Evolutionary conservation across 2,329 filamentous ascomycete genomes (phyloP).

Genomic region (Huntiella decipiens): DNA sequence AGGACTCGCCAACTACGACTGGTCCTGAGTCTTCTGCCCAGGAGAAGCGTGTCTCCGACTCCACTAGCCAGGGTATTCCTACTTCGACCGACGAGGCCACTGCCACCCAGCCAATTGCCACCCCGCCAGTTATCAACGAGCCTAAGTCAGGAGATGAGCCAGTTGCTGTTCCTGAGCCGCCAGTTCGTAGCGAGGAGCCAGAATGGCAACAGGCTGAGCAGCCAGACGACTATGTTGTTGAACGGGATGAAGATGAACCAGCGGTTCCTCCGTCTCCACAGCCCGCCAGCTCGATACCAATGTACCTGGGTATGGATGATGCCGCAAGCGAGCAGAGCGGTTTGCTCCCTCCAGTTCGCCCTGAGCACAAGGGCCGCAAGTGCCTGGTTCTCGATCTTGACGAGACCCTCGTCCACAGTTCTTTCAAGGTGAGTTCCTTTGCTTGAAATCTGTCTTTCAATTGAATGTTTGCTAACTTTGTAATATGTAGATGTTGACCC

Average conservation of each 20-base stretch:
- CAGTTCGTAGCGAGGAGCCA: slow-evolving; percentile 23
- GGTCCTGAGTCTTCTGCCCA: slow-evolving; percentile 21
- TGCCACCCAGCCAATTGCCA: slow-evolving; percentile 22
- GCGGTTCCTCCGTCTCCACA: slow-evolving; percentile 22
- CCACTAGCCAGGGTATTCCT: slow-evolving; percentile 28
- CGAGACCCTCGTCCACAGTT: slow-evolving; percentile 93
- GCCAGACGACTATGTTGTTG: slow-evolving; percentile 10
- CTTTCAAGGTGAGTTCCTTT: slow-evolving; percentile 60
- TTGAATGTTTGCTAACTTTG: not conserved
- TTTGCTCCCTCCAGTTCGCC: slow-evolving; percentile 63
- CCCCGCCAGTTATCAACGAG: slow-evolving; percentile 16
- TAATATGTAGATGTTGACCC: slow-evolving; percentile 60
- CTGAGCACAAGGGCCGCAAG: slow-evolving; percentile 71
- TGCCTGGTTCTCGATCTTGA: slow-evolving; percentile 90
- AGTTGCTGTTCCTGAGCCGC: slow-evolving; percentile 28
- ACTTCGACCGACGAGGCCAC: slow-evolving; percentile 26
- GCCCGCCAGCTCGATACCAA: slow-evolving; percentile 15
- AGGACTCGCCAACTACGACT: slow-evolving; percentile 20
- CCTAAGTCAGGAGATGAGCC: slow-evolving; percentile 21
- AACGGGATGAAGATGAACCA: slow-evolving; percentile 15
- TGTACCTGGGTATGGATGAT: slow-evolving; percentile 4
- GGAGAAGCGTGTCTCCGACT: slow-evolving; percentile 27
- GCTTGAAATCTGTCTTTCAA: not conserved
- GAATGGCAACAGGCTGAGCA: slow-evolving; percentile 13
- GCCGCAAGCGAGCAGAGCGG: slow-evolving; percentile 29